Evolutionary conservation across 2,329 filamentous ascomycete species (phyloP).

Genomic region (Fusarium sp.): DNA sequence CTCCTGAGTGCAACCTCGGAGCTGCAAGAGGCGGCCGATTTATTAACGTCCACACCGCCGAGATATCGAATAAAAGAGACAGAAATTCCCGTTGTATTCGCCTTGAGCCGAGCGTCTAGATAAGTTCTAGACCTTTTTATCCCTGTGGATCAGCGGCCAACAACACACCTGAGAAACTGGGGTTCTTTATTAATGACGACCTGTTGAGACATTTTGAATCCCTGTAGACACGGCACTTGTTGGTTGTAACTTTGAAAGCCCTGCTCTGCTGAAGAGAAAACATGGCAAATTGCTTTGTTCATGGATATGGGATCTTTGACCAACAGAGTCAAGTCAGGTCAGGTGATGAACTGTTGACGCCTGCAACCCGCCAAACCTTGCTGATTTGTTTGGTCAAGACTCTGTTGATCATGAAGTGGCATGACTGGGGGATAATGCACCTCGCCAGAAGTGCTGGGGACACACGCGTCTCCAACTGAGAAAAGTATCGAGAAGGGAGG

Average conservation of each 20-base stretch:
- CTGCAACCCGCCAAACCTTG: constrained; percentile 36
- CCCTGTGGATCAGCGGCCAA: constrained; percentile 22
- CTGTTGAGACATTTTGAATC: constrained; percentile 17
- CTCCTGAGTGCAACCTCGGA: constrained; percentile 15
- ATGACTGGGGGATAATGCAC: not conserved
- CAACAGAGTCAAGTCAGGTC: constrained; percentile 39
- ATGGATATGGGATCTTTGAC: constrained; percentile 1
- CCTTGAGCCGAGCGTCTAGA: constrained; percentile 5
- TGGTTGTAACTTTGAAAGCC: not conserved
- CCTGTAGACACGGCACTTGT: constrained; percentile 34
- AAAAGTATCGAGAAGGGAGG: constrained; percentile 25
- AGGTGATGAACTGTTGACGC: constrained; percentile 43
- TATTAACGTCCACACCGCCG: constrained; percentile 15
- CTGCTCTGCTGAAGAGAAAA: not conserved
- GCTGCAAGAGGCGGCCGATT: constrained; percentile 8
- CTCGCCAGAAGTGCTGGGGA: constrained; percentile 29
- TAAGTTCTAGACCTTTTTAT: constrained; percentile 25
- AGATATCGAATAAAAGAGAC: not conserved
- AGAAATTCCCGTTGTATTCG: not conserved
- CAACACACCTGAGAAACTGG: constrained; percentile 27
- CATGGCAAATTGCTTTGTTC: not conserved
- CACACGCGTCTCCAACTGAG: constrained; percentile 14
- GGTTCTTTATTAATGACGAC: constrained; percentile 7
- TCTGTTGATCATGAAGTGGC: not conserved
- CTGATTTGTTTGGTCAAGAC: not conserved